Conservation (phyloP, 1,139 yeast genomes). For the Geotrichum restrictum region DNA sequence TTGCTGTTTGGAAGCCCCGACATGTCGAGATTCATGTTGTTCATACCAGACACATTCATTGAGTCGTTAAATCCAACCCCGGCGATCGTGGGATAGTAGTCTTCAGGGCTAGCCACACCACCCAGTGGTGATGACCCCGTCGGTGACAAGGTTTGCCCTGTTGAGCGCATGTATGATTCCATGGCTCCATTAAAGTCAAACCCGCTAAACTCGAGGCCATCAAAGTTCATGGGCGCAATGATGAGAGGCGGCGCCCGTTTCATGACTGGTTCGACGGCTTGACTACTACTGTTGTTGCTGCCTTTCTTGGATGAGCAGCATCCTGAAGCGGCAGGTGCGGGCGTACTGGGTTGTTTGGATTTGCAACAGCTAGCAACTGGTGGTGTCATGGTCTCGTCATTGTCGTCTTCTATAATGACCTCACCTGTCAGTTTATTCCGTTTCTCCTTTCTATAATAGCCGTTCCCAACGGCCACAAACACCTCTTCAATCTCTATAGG, state of each 20-base stretch:
- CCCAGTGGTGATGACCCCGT: neutral
- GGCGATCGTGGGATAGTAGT: conserved; percentile 18
- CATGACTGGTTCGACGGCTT: neutral
- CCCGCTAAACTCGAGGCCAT: conserved; percentile 25
- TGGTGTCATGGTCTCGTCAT: neutral
- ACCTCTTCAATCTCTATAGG: conserved; percentile 23
- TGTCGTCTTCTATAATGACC: conserved; percentile 6
- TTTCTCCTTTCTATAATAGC: conserved; percentile 32
- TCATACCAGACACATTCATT: neutral
- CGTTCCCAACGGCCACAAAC: conserved; percentile 39
- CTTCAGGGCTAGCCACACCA: conserved; percentile 15
- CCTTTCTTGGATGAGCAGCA: conserved; percentile 2
- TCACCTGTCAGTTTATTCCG: conserved; percentile 19
- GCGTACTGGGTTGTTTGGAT: conserved; percentile 2
- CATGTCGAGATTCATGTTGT: neutral
- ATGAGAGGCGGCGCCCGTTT: conserved; percentile 28
- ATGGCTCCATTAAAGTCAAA: conserved; percentile 12
- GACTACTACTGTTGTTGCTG: neutral
- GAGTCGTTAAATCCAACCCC: neutral
- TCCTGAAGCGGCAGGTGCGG: conserved; percentile 2
- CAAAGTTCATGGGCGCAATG: conserved; percentile 39
- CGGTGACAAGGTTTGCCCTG: neutral
- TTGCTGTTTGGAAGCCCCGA: too few relatives aligned
- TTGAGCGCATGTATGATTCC: neutral
- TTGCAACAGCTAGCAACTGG: neutral